Conservation (phyloP, 768 basidiomycete genomes). For the Tylopilus plumbeoviolaceoides region DNA sequence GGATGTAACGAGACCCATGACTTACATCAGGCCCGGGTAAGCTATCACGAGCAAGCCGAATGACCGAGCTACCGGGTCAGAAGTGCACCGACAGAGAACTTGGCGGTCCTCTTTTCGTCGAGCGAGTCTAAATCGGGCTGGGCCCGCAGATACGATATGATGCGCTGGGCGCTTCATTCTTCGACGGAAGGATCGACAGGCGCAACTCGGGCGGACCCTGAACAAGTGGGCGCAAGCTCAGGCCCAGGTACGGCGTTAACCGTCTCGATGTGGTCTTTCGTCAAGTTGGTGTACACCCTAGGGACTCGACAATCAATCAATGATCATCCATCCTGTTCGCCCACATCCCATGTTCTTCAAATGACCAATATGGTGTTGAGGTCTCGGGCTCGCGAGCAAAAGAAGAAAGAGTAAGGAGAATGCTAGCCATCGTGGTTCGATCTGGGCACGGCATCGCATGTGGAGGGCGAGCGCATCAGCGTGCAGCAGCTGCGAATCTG, state of each 20-base stretch:
- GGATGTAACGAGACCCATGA: too few species aligned
- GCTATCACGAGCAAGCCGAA: neutral
- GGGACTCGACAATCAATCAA: too few species aligned
- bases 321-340: too few species aligned
- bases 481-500: neutral
- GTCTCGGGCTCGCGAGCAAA: too few species aligned
- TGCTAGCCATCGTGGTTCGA: too few species aligned
- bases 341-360: too few species aligned
- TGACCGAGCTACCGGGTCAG: neutral
- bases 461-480: neutral
- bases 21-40: too few species aligned
- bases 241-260: neutral
- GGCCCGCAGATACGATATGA: neutral
- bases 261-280: neutral
- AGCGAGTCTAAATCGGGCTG: neutral
- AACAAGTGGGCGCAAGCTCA: neutral
- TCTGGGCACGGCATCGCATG: neutral
- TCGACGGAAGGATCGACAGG: neutral
- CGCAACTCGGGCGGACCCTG: neutral
- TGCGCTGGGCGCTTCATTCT: neutral
- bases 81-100: constrained; percentile 6
- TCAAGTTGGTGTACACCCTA: too few species aligned
- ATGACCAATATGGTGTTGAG: too few species aligned
- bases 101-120: too few species aligned
- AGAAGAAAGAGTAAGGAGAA: too few species aligned